A percentile compares a stretch with the other conserved stretches of the same genome.
phyloP scores from a whole-genome alignment of 345 rosid genomes.

The Populus alba region DNA sequence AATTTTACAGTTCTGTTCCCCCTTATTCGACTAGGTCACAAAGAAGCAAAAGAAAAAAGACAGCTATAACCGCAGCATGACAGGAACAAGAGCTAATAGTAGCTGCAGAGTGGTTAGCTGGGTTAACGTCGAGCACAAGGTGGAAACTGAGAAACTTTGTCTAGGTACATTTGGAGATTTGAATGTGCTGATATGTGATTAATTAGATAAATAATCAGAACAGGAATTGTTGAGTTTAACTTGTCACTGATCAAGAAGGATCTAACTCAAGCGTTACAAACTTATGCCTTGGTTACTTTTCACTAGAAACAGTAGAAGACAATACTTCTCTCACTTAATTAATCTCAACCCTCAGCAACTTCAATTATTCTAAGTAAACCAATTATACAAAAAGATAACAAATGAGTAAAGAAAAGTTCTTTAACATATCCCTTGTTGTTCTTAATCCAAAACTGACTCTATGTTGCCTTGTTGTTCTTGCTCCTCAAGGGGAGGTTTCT shows the following conservation, averaged over 20 bases:
- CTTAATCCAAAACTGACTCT: not conserved
- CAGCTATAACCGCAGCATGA: conserved; percentile 3
- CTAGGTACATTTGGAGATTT: not conserved
- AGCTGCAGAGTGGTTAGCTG: not conserved
- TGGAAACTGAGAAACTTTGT: not conserved
- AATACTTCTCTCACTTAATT: not conserved
- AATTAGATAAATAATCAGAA: not conserved
- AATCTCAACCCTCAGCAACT: not conserved
- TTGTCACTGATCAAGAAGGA: not conserved
- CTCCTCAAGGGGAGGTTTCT: not conserved
- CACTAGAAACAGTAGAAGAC: not conserved
- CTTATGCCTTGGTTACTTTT: not conserved
- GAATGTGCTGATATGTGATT: not conserved
- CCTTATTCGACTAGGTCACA: not conserved
- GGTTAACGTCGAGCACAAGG: not conserved
- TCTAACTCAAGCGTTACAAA: not conserved
- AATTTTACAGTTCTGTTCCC: not conserved
- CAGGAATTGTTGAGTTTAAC: not conserved
- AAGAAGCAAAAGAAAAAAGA: not conserved
- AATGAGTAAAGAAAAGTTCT: no score
- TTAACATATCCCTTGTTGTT: not conserved
- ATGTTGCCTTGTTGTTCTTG: not conserved
- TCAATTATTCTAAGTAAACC: not conserved
- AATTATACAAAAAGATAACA: no score
- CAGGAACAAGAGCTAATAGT: conserved; percentile 9